Base-by-base conservation (phyloP, 2,329 filamentous ascomycete genomes). In the Fusarium pseudonygamai region DNA sequence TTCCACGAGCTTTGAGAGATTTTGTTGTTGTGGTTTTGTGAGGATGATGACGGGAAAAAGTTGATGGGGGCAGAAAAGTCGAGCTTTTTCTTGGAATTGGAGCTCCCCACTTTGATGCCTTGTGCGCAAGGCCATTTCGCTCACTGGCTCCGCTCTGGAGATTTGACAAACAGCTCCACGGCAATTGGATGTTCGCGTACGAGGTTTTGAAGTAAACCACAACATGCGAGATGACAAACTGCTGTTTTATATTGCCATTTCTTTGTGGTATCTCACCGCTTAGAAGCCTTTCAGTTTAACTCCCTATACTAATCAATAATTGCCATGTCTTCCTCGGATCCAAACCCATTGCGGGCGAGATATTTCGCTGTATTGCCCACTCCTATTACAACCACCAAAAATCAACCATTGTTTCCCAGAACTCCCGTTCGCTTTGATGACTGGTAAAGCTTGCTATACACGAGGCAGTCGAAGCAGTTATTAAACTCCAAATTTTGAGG, bases 51-150 rank as follows among this genome's bases (percentile, higher is more conserved):
- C 62, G 53, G 50, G 67, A 57, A 64, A 68, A 68, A 64, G 50
- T 59, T 60, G 50, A 52, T 28, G n/a, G 53, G 49, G 52, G 32
- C 43, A 62, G 60, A 69, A 73, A 68, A 73, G 32, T 65, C 58
- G 72, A 76, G 69, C 69, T 76, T 78, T 78, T 76, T 52, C 32
- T 64, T 75, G 60, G 69, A 64, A 71, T 68, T 75, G 69, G 69
- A 77, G 75, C 75, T 73, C 75, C 64, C 77, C 77, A 78, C 77
- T 75, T 78, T 78, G 74, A 67, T 78, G 78, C 78, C 77, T 79
- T 69, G 73, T 73, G 77, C 77, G 72, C 77, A 77, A 79, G 77
- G 78, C 78, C 65, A 69, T 12, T 49, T 7, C 14, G 34, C 5
- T 37, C 26, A 45, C 24, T 15, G 20, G n/a, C 52, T 60, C 64